Evolutionary conservation across 2,329 filamentous ascomycete species (phyloP), one percentile per base, ranked within the genome.

Genomic region (Fusarium camptoceras): DNA sequence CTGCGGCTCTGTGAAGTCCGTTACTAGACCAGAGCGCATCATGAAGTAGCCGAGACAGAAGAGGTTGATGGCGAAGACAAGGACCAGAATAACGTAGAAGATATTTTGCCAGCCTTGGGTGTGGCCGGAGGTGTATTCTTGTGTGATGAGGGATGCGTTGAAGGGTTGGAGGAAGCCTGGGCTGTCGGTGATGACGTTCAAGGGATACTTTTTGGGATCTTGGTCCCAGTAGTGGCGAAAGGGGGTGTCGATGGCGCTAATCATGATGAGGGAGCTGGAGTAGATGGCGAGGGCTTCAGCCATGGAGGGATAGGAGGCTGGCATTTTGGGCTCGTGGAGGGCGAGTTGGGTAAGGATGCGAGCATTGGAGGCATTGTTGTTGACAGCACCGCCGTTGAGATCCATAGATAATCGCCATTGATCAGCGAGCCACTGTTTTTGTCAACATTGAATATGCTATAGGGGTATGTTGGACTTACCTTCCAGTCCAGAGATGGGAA

Each of bases 1-100:
- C 56, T 91, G 88, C 1, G 92, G 91, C 73, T 95, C 92, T 0
- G 89, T 92, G 75, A 92, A 94, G 80, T 95, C 93, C 1, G 91
- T 94, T 10, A 95, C 87, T 24, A 93, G 85, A 1, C 88, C 87
- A 0, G 82, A 81, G 8, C 81, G 76, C 68, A 85, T 82, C 48
- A 87, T 75, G 53, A 91, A 77, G 78, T 93, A 94, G 4, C 81
- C 74, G 1, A 93, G 80, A 59, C 91, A 92, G 41, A 90, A 81
- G 27, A 90, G 63, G 76, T 92, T 94, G 72, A 92, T 87, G 25
- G 87, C 67, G 73, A 94, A 92, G 3, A 92, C 89, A 16, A 89
- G 78, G 2, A 85, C 74, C 0, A 95, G 85, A 0, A 94, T 84
- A 2, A 89, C 59, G 74, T 92, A 90, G 79, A 94, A 95, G 1